Conservation (phyloP, 192 early-diverging fungal species). For the Coemansia asiatica region DNA sequence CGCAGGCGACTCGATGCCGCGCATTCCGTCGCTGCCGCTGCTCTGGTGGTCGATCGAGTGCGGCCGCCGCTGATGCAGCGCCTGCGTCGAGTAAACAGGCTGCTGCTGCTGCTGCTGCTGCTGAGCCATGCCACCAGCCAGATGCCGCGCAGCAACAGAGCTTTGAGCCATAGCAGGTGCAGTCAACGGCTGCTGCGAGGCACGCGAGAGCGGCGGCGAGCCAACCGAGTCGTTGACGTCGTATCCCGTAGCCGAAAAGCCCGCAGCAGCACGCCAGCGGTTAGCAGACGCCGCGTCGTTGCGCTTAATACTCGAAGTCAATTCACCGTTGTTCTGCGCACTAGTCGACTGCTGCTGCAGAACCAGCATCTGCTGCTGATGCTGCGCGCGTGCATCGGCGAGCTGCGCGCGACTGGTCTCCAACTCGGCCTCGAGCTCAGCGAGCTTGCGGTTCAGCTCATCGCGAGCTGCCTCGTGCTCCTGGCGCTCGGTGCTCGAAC, state of each 20-base stretch:
- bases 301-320: slow-evolving; percentile 28
- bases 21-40: background rate
- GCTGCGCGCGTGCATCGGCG: slow-evolving; percentile 42
- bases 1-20: background rate
- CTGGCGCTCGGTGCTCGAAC: slow-evolving; percentile 15
- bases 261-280: slow-evolving; percentile 41
- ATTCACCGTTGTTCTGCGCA: background rate
- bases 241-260: slow-evolving; percentile 40
- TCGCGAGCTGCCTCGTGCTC: slow-evolving; percentile 13
- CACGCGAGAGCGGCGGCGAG: slow-evolving; percentile 3
- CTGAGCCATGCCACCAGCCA: background rate
- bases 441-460: slow-evolving; percentile 39
- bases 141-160: background rate
- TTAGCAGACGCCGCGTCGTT: slow-evolving; percentile 21
- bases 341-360: slow-evolving; percentile 18
- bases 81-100: slow-evolving; percentile 7
- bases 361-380: slow-evolving; percentile 44
- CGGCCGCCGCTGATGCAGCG: slow-evolving; percentile 28
- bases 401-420: slow-evolving; percentile 23
- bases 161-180: slow-evolving; percentile 4
- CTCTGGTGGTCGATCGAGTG: slow-evolving; percentile 34
- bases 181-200: background rate
- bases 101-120: slow-evolving; percentile 3
- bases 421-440: slow-evolving; percentile 44
- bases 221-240: slow-evolving; percentile 30